Evolutionary conservation across 352 stramenopile species (phyloP).

Genomic region (Pythium diclinum): DNA sequence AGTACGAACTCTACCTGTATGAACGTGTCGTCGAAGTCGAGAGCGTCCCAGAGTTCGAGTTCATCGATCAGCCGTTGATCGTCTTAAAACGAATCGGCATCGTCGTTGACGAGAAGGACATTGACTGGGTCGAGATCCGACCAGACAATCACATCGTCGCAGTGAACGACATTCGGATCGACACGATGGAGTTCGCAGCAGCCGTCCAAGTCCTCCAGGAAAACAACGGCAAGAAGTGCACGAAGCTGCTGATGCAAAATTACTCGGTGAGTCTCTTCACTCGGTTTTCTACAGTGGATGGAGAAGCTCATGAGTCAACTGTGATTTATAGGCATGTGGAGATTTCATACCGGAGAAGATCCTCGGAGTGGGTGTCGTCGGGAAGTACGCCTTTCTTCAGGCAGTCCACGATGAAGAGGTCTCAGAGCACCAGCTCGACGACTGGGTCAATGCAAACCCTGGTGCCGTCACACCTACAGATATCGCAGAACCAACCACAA

Average conservation of each 20-base stretch:
- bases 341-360: conserved; percentile 89
- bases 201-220: conserved; percentile 78
- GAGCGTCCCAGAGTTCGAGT: conserved; percentile 84
- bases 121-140: conserved; percentile 77
- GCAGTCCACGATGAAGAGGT: conserved; percentile 47
- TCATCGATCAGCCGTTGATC: conserved; percentile 83
- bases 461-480: conserved; percentile 1
- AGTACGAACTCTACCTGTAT: conserved; percentile 87
- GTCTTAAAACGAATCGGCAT: conserved; percentile 85
- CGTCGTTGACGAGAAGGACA: conserved; percentile 58
- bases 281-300: background rate
- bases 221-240: conserved; percentile 85
- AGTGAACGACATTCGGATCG: conserved; percentile 85
- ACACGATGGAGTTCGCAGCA: conserved; percentile 77
- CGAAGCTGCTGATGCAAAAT: conserved; percentile 86
- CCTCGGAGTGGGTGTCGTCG: conserved; percentile 70
- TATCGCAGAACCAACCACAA: background rate
- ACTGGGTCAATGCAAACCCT: conserved; percentile 37
- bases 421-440: conserved; percentile 51
- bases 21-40: conserved; percentile 87
- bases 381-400: conserved; percentile 78
- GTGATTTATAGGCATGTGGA: conserved; percentile 44
- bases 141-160: conserved; percentile 86
- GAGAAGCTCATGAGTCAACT: background rate
- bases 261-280: conserved; percentile 48